phyloP scores from a whole-genome alignment of 2,329 filamentous ascomycete genomes.

The Tolypocladium endophyticum region DNA sequence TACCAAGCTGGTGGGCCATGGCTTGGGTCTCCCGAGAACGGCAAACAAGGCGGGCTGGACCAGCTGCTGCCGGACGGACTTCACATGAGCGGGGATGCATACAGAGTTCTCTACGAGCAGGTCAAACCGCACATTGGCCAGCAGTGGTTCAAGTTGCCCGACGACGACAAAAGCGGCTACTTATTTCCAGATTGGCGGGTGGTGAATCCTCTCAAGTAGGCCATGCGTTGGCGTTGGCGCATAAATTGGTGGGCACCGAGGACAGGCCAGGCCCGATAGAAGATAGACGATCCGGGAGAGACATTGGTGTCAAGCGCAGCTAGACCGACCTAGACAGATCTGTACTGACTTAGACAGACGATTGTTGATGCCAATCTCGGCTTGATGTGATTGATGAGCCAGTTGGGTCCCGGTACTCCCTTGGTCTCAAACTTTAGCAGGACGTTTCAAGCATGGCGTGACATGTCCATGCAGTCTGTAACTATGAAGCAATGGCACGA shows the following conservation, averaged over 20 bases:
- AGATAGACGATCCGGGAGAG: not conserved
- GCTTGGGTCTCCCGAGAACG: slow-evolving; percentile 39
- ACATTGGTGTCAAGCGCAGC: not conserved
- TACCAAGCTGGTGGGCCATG: slow-evolving; percentile 36
- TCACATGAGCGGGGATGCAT: slow-evolving; percentile 44
- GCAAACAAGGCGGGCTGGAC: slow-evolving; percentile 39
- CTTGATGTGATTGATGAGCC: not conserved
- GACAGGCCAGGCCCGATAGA: not conserved
- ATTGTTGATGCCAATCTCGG: not conserved
- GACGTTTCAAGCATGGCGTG: too few species aligned
- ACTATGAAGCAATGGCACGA: too few species aligned
- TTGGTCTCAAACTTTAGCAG: too few species aligned
- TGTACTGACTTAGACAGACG: not conserved
- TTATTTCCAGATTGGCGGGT: slow-evolving; percentile 39
- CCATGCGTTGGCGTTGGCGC: not conserved
- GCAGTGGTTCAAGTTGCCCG: slow-evolving; percentile 27
- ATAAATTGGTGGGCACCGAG: not conserved
- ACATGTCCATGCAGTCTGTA: too few species aligned
- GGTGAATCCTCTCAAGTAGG: slow-evolving; percentile 2
- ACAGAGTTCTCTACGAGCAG: slow-evolving; percentile 39
- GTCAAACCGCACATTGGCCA: slow-evolving; percentile 37
- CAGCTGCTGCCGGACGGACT: slow-evolving; percentile 46
- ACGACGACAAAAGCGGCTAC: slow-evolving; percentile 26
- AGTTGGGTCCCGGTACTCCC: not conserved
- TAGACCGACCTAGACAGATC: not conserved